A percentile compares a stretch with the other conserved stretches of the same genome.
phyloP scores from a whole-genome alignment of 2,329 filamentous ascomycete genomes.

The Talaromyces rugulosus region DNA sequence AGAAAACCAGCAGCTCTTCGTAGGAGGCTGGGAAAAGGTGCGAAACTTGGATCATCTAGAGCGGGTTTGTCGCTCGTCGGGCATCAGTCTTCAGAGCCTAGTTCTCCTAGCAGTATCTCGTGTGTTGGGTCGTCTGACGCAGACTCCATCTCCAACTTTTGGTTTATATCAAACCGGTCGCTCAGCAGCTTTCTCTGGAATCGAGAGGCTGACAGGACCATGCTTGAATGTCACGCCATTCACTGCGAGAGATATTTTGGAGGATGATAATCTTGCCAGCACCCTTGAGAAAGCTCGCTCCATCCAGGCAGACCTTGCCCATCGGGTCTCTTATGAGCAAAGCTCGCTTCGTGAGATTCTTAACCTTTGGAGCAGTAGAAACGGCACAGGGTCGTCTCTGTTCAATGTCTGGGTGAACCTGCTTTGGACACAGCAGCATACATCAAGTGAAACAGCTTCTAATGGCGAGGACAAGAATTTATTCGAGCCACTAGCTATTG shows the following conservation, averaged over 20 bases:
- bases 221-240: slow-evolving; percentile 30
- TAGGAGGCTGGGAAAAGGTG: slow-evolving; percentile 20
- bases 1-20: slow-evolving; percentile 17
- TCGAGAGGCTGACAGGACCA: slow-evolving; percentile 25
- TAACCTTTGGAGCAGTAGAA: slow-evolving; percentile 8
- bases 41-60: slow-evolving; percentile 21
- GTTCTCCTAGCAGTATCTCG: slow-evolving; percentile 27
- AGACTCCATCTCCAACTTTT: slow-evolving; percentile 20
- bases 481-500: slow-evolving; percentile 21
- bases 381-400: background rate
- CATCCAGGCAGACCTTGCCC: slow-evolving; percentile 22
- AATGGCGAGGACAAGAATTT: background rate
- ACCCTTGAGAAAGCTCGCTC: slow-evolving; percentile 14
- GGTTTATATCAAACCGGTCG: slow-evolving; percentile 31
- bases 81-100: slow-evolving; percentile 23
- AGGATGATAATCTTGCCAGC: background rate
- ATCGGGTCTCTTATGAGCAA: slow-evolving; percentile 26
- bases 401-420: slow-evolving; percentile 33
- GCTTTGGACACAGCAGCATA: slow-evolving; percentile 20
- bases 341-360: slow-evolving; percentile 24
- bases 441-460: background rate
- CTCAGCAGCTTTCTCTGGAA: slow-evolving; percentile 21
- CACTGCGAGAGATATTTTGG: slow-evolving; percentile 14
- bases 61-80: slow-evolving; percentile 15
- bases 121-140: slow-evolving; percentile 19